Evolutionary conservation across 2,329 filamentous ascomycete genomes (phyloP).

Genomic region (Neocatenulostroma microsporum): DNA sequence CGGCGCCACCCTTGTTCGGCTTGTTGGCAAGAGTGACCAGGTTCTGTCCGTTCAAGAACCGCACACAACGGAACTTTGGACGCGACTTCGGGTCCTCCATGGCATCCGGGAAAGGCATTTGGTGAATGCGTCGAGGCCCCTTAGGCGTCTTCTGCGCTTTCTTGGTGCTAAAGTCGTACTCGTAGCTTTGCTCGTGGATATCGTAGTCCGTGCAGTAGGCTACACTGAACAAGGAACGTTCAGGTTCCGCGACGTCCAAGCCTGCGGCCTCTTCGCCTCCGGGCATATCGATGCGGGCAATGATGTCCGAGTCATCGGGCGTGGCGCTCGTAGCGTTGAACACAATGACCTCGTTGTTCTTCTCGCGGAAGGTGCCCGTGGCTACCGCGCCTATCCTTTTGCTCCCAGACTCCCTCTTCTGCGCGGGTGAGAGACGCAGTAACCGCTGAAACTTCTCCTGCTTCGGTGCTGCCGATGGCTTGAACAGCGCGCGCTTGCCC

Average conservation of each 20-base stretch:
- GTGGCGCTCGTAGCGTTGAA: constrained; percentile 59
- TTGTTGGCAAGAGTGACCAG: constrained; percentile 51
- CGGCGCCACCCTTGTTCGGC: constrained; percentile 48
- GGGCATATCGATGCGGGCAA: constrained; percentile 46
- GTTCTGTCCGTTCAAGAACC: constrained; percentile 47
- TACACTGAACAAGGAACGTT: constrained; percentile 58
- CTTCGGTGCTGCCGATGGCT: constrained; percentile 34
- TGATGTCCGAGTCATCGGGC: constrained; percentile 45
- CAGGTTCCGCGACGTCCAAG: constrained; percentile 59
- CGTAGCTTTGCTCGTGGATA: constrained; percentile 59
- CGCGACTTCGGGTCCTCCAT: constrained; percentile 24
- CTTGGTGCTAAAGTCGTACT: constrained; percentile 40
- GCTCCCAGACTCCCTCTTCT: constrained; percentile 42
- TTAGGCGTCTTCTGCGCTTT: constrained; percentile 32
- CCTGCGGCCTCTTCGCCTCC: constrained; percentile 56
- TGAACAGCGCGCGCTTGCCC: constrained; percentile 48
- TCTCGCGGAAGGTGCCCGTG: constrained; percentile 66
- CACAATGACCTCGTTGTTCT: constrained; percentile 66
- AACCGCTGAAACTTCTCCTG: constrained; percentile 55
- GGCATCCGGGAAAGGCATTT: constrained; percentile 31
- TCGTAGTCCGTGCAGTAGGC: constrained; percentile 72
- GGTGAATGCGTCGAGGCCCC: constrained; percentile 38
- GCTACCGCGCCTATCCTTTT: constrained; percentile 68
- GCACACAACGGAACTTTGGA: constrained; percentile 48
- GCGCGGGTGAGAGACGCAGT: constrained; percentile 49